These are phyloP conservation scores for Xerocomellus dryophilus DNA, from an alignment of 768 basidiomycete species.

Conservation along the genomic window DNA sequence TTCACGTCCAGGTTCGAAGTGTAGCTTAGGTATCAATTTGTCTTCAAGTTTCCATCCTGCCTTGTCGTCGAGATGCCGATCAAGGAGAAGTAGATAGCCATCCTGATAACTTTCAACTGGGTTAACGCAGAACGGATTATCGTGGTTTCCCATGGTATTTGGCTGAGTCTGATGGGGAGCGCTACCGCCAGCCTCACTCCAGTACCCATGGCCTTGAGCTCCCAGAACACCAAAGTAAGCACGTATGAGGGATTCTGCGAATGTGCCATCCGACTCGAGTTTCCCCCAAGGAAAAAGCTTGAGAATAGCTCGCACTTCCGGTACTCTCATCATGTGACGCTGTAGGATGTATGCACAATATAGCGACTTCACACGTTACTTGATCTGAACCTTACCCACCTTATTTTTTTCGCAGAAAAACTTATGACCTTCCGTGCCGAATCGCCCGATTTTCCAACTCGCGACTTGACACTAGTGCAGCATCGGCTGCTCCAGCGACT, in stretches of 20 bases:
- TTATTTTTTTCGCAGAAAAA: slow-evolving; percentile 35
- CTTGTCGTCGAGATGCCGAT: slow-evolving; percentile 30
- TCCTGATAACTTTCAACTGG: slow-evolving; percentile 27
- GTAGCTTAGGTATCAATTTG: slow-evolving; percentile 34
- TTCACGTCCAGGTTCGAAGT: slow-evolving; percentile 29
- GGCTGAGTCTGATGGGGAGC: slow-evolving; percentile 29
- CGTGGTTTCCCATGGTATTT: slow-evolving; percentile 9
- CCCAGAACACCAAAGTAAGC: slow-evolving; percentile 40
- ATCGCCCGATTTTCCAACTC: slow-evolving; percentile 33
- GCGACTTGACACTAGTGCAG: slow-evolving; percentile 35
- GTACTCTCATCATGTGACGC: slow-evolving; percentile 38
- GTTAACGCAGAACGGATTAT: slow-evolving; percentile 4
- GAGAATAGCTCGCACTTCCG: slow-evolving; percentile 33
- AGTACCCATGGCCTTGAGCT: slow-evolving; percentile 39
- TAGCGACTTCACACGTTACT: not conserved
- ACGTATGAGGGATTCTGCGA: slow-evolving; percentile 32
- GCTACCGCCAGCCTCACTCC: slow-evolving; percentile 38
- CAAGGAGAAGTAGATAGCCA: slow-evolving; percentile 34
- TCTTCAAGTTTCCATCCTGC: slow-evolving; percentile 38
- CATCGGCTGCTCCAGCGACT: slow-evolving; percentile 1
- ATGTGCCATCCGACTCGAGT: slow-evolving; percentile 41
- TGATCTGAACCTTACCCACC: slow-evolving; percentile 17
- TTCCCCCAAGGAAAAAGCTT: slow-evolving; percentile 43
- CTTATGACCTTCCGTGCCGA: slow-evolving; percentile 33
- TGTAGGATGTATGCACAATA: slow-evolving; percentile 8